Evolutionary conservation across 371 early-diverging fungal species (phyloP).

Genomic region (Capillidium rhysosporum): DNA sequence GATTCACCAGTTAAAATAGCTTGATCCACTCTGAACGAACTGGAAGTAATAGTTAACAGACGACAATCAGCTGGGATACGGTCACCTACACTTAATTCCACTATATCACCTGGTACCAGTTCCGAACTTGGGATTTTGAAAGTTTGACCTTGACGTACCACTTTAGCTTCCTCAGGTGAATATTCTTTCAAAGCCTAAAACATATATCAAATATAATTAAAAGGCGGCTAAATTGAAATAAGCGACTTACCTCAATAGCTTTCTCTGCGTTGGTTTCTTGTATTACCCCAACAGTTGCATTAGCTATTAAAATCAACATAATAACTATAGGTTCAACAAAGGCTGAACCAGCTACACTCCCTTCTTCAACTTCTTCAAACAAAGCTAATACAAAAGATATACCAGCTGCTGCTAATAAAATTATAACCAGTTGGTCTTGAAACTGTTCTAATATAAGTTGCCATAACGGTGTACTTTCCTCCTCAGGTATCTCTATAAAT

Average conservation of each 20-base stretch:
- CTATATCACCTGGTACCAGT: slow-evolving; percentile 92
- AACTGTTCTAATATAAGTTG: slow-evolving; percentile 87
- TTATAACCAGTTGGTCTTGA: slow-evolving; percentile 90
- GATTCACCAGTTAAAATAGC: slow-evolving; percentile 94
- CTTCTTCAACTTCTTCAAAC: slow-evolving; percentile 47
- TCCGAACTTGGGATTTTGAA: slow-evolving; percentile 51
- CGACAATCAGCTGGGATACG: slow-evolving; percentile 93
- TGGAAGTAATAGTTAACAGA: slow-evolving; percentile 48
- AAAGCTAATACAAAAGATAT: slow-evolving; percentile 84
- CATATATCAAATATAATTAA: neutral
- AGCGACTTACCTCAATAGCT: slow-evolving; percentile 75
- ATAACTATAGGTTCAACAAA: slow-evolving; percentile 96
- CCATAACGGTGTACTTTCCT: slow-evolving; percentile 79
- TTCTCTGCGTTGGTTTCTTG: slow-evolving; percentile 93
- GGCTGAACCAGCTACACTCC: slow-evolving; percentile 33
- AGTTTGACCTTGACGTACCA: slow-evolving; percentile 51
- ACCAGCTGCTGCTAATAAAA: slow-evolving; percentile 74
- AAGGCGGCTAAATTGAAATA: neutral
- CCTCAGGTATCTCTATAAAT: slow-evolving; percentile 43
- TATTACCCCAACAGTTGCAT: slow-evolving; percentile 89
- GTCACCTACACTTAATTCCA: slow-evolving; percentile 78
- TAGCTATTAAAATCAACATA: slow-evolving; percentile 86
- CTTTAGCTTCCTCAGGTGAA: slow-evolving; percentile 87
- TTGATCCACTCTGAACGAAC: slow-evolving; percentile 82
- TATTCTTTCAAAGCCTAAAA: slow-evolving; percentile 78